Conservation (phyloP, 1,139 yeast species). For the Yamadazyma conglobata region DNA sequence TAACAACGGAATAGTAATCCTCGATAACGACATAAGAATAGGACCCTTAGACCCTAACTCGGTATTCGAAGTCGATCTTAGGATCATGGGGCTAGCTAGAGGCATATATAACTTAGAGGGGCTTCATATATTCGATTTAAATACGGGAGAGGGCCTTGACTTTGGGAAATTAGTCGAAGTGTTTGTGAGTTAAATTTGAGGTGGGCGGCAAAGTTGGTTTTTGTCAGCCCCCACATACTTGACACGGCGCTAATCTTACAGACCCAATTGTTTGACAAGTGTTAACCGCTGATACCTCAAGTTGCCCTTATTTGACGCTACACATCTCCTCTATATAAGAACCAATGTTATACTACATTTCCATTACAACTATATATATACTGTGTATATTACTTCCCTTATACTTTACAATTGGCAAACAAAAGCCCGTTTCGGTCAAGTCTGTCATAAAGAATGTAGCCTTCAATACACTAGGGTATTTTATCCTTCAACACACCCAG, state of each 20-base stretch:
- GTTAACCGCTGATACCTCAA: no score
- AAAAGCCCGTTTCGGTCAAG: slow-evolving; percentile 1
- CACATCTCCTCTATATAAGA: no score
- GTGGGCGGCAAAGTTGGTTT: no score
- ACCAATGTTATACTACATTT: slow-evolving; percentile 1
- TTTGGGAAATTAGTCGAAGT: slow-evolving; percentile 72
- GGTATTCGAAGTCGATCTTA: slow-evolving; percentile 62
- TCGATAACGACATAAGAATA: slow-evolving; percentile 62
- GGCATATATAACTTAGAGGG: slow-evolving; percentile 70
- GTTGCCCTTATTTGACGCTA: no score
- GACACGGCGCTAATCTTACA: no score
- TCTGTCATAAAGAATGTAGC: slow-evolving; percentile 1
- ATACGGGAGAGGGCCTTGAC: slow-evolving; percentile 66
- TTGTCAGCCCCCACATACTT: no score
- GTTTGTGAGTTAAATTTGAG: slow-evolving; percentile 39
- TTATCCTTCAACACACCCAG: slow-evolving; percentile 1
- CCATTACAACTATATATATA: slow-evolving; percentile 2
- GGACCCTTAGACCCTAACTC: slow-evolving; percentile 62
- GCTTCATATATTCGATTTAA: slow-evolving; percentile 58
- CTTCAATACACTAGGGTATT: slow-evolving; percentile 4
- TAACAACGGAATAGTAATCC: slow-evolving; percentile 52
- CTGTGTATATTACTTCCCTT: slow-evolving; percentile 3
- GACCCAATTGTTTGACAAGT: no score
- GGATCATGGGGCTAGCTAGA: slow-evolving; percentile 56
- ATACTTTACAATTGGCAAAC: slow-evolving; percentile 1